Conservation (phyloP, 192 early-diverging fungal species). For the Gigaspora rosea region DNA sequence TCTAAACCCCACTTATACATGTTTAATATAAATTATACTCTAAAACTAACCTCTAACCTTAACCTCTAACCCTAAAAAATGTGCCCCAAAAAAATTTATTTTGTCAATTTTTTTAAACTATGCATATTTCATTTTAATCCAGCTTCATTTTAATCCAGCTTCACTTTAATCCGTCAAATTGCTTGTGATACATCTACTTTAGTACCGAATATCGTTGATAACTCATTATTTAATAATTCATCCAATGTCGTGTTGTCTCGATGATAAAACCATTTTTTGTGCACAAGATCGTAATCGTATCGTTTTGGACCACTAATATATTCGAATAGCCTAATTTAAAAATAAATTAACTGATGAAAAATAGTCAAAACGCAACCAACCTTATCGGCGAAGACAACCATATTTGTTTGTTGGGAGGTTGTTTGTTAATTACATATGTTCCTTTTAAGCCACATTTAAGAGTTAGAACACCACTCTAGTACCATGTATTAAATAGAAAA, state of each 20-base stretch:
- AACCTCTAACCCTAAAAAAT: no score
- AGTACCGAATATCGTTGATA: not conserved
- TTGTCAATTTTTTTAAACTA: no score
- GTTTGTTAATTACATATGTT: constrained; percentile 97
- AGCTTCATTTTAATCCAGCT: no score
- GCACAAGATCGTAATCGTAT: constrained; percentile 67
- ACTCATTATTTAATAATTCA: constrained; percentile 54
- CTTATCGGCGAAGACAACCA: constrained; percentile 92
- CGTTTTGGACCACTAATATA: constrained; percentile 80
- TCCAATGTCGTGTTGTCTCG: constrained; percentile 72
- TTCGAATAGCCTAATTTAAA: not conserved
- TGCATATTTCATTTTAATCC: no score
- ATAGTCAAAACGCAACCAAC: constrained; percentile 28
- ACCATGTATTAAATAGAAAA: not conserved
- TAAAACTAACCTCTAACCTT: no score
- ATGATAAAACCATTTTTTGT: constrained; percentile 75
- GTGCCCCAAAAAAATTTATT: no score
- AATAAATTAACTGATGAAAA: not conserved
- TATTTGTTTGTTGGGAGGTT: constrained; percentile 97
- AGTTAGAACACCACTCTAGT: constrained; percentile 83
- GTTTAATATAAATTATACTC: no score
- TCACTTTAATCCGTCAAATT: no score
- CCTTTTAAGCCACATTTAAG: constrained; percentile 73
- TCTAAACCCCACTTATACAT: no score
- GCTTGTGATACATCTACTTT: not conserved